A percentile compares a stretch with the other conserved stretches of the same genome.
phyloP scores from a whole-genome alignment of 179 eudicot genomes.

The Silene noctiflora region DNA sequence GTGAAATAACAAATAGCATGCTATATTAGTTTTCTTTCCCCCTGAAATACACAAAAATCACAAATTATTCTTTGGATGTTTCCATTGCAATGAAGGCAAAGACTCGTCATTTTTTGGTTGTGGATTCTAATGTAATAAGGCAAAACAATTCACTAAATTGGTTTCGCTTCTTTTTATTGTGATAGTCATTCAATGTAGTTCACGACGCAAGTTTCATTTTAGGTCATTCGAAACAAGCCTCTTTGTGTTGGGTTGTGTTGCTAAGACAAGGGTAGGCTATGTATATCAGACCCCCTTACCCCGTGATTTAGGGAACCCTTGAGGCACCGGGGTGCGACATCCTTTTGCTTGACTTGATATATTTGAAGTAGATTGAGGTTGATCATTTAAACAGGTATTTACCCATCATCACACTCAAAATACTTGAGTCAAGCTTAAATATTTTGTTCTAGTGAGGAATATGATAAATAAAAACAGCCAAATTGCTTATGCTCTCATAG shows the following conservation, averaged over 20 bases:
- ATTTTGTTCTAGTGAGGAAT: background rate
- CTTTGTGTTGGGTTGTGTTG: background rate
- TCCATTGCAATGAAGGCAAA: background rate
- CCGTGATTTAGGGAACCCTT: background rate
- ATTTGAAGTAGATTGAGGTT: background rate
- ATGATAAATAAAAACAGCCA: background rate
- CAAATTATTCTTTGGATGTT: background rate
- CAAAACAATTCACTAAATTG: background rate
- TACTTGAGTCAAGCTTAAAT: background rate
- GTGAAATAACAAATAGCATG: constrained; percentile 18
- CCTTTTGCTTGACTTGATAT: background rate
- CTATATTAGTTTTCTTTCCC: background rate
- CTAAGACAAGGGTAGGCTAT: background rate
- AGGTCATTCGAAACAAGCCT: too few relatives aligned
- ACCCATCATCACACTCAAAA: constrained; percentile 4
- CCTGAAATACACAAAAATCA: background rate
- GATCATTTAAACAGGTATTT: constrained; percentile 6
- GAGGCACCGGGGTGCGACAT: background rate
- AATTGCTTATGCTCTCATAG: constrained; percentile 17
- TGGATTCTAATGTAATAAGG: background rate
- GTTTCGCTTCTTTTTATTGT: background rate
- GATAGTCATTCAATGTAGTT: background rate
- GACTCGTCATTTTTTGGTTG: background rate
- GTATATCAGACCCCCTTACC: background rate
- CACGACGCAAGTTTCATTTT: too few relatives aligned